A percentile compares a stretch with the other conserved stretches of the same genome.
Evolutionary conservation across 2,329 filamentous ascomycete genomes (phyloP).

Genomic region (Penicillium thymicola): DNA sequence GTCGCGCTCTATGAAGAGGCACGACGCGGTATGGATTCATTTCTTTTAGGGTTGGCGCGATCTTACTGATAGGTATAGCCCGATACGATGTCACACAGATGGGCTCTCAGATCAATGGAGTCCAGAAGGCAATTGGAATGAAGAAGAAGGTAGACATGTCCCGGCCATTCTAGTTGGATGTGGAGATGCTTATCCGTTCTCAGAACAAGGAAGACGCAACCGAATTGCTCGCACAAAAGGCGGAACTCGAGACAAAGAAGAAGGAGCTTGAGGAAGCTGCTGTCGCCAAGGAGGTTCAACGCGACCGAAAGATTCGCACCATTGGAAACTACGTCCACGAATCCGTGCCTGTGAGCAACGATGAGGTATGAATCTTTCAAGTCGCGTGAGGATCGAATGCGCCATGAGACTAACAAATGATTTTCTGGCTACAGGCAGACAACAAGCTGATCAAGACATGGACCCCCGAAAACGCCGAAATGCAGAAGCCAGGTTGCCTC

Average conservation of each 20-base stretch:
- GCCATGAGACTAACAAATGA: not conserved
- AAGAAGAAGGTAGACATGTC: slow-evolving; percentile 72
- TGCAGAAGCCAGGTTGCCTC: slow-evolving; percentile 73
- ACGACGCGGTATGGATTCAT: slow-evolving; percentile 60
- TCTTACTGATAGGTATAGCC: slow-evolving; percentile 42
- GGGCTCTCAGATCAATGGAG: slow-evolving; percentile 78
- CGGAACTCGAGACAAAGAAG: slow-evolving; percentile 74
- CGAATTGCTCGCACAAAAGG: slow-evolving; percentile 75
- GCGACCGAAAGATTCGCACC: slow-evolving; percentile 75
- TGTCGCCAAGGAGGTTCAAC: slow-evolving; percentile 67
- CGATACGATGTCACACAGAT: slow-evolving; percentile 77
- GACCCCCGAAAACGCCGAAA: slow-evolving; percentile 70
- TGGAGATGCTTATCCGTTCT: slow-evolving; percentile 6
- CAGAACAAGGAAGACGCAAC: slow-evolving; percentile 82
- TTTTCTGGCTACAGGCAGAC: slow-evolving; percentile 57
- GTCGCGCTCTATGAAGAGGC: slow-evolving; percentile 84
- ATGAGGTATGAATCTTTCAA: slow-evolving; percentile 56
- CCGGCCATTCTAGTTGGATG: not conserved
- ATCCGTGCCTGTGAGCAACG: slow-evolving; percentile 76
- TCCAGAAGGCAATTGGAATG: slow-evolving; percentile 83
- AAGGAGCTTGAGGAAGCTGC: slow-evolving; percentile 73
- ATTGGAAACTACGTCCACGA: slow-evolving; percentile 93
- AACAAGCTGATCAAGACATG: slow-evolving; percentile 75
- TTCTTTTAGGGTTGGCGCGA: not conserved
- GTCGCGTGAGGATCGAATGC: not conserved